Base-by-base conservation (phyloP, 2,329 filamentous ascomycete species). In the Fusarium chlamydosporum region DNA sequence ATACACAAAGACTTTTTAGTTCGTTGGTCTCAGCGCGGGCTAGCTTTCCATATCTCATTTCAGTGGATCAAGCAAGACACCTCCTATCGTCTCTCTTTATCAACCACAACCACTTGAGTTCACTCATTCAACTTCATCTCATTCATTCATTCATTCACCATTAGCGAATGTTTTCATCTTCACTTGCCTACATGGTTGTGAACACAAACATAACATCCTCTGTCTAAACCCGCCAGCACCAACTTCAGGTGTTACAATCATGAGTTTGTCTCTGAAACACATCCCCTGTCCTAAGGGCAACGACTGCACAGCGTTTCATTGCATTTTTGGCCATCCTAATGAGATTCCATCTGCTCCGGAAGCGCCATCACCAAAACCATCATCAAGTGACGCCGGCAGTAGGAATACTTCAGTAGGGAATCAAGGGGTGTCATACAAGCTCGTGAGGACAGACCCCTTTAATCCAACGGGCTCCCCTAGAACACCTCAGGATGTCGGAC, bases 251-350 rank as follows among this genome's bases (percentile, higher is more conserved):
- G n/a, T 27, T 55, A 3, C 48, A 47, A 59, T n/a, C 41, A 81
- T 81, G 79, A 80, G 79, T 61, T 63, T 81, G 59, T 71, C 75
- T 46, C 82, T 86, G 65, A 85, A 84, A 70, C 81, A 80, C 61
- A 81, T 86, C 47, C 82, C 83, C 11, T 86, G 84, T 67, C 84
- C 84, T 7, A 83, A 82, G 20, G 84, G 84, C 51, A 77, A 80
- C 46, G 76, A 63, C 4, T 86, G 84, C 70, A 83, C 80, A 10
- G 83, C 84, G 16, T 84, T 84, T 68, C 78, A 82, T 62, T 86
- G 84, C 69, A 79, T 86, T 38, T 86, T 86, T 68, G 81, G 82
- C 29, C 83, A 85, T 67, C 75, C 76, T 34, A 73, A 71, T 20
- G 80, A 84, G 31, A 74, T 73, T 15, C 51, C 73, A 56, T 48